phyloP scores from a whole-genome alignment of 2,329 filamentous ascomycete species.

The Alternaria gansuensis region DNA sequence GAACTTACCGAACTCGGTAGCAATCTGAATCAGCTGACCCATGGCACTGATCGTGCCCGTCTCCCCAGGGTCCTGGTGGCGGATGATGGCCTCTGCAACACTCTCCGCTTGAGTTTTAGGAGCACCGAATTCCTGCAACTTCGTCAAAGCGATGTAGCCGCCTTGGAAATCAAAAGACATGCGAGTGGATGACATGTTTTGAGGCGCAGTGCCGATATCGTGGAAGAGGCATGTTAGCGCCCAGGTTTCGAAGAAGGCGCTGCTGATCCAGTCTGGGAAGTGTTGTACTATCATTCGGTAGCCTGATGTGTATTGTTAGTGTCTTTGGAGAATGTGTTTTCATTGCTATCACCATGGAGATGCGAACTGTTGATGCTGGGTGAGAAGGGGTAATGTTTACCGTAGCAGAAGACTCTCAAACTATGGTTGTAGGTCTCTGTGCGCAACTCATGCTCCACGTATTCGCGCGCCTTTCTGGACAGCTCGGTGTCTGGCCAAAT shows the following conservation, averaged over 20 bases:
- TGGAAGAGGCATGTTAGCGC: constrained; percentile 12
- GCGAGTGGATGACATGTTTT: constrained; percentile 6
- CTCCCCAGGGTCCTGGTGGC: constrained; percentile 12
- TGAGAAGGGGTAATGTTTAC: neutral
- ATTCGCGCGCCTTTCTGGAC: neutral
- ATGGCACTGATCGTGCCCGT: constrained; percentile 4
- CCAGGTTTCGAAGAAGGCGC: constrained; percentile 10
- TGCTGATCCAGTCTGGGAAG: neutral
- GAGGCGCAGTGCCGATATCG: constrained; percentile 9
- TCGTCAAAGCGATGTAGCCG: constrained; percentile 7
- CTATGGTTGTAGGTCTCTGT: constrained; percentile 10
- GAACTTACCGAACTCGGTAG: constrained; percentile 9
- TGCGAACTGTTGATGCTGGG: neutral
- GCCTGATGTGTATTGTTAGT: neutral
- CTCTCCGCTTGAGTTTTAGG: constrained; percentile 7
- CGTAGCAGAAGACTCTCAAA: constrained; percentile 11
- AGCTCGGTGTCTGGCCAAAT: neutral
- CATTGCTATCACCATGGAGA: rapidly evolving
- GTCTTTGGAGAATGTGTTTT: rapidly evolving
- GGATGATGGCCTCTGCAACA: constrained; percentile 11
- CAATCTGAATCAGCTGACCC: constrained; percentile 10
- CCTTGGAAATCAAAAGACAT: constrained; percentile 15
- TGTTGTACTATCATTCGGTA: neutral
- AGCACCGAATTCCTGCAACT: constrained; percentile 1
- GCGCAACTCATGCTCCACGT: neutral